Evolutionary conservation across 2,329 filamentous ascomycete species (phyloP), one percentile per base, ranked within the genome.

Genomic region (Pestalotiopsis sp.): DNA sequence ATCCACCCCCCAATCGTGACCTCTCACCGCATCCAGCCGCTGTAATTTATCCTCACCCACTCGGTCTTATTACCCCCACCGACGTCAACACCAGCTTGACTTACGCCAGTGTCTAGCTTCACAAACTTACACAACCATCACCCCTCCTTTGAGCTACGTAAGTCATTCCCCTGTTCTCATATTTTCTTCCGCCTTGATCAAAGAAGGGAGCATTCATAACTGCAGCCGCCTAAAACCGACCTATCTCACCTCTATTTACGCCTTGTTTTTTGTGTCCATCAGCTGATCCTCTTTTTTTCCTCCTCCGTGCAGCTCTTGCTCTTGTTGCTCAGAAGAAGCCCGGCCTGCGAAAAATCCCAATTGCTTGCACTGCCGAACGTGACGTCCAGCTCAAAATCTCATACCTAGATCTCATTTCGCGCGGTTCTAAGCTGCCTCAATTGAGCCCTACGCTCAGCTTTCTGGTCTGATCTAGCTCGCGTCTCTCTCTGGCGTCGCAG

Each of bases 91-190:
- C 49, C 63, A 64, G 61, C 63, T 58, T 13, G 25, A 57, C 20
- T 57, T 57, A 23, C 63, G 63, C 63, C 25, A 66, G 36, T 66
- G 25, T 31, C 49, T 56, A 56, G 63, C 31, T 38, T 36, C 14
- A 17, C 27, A 41, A 58, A 20, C 36, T 23, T 52, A 52, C 45
- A 52, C 61, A 25, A 25, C 61, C 23, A 31, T 31, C 38, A 64
- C 61, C 61, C 61, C 61, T 64, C 61, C 31, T 64, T 64, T 64
- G 61, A 64, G 61, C 61, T 64, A 49, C 20, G 38, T 39, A 31
- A 38, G 23, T 23, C 61, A 52, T 38, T 49, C 61, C 38, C 61
- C 52, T 58, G 41, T 25, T 17, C 20, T 66, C 49, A 27, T 56
- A 45, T 45, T 45, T 14, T 45, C 41, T 31, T 36, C 27, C 31